Evolutionary conservation across 2,329 filamentous ascomycete genomes (phyloP), one percentile per base, ranked within the genome.

Genomic region (Kalaharituber pfeilii): DNA sequence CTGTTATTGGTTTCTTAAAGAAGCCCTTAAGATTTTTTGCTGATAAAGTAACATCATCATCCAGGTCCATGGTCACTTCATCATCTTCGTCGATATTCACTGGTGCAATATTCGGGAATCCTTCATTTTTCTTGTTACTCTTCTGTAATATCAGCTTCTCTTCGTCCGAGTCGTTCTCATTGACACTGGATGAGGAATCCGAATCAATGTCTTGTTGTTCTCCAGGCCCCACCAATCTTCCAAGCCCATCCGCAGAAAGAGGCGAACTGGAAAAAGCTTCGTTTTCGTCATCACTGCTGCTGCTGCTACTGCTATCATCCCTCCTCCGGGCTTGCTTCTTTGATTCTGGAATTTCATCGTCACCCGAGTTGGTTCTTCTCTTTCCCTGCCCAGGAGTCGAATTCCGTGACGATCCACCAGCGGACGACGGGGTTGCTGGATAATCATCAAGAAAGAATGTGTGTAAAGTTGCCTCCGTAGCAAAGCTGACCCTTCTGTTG

Each of bases 371-470:
- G 27, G 36, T 45, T 25, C 50, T 47, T 22, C 50, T 52, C 13
- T 51, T 52, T 9, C 58, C 49, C 57, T 59, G 5, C 51, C 72
- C 27, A 22, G 76, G 66, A 13, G 76, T 78, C 2, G 86, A 91
- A 52, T 81, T 79, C 58, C 84, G 77, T 62, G 86, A 74, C 11
- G 84, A 86, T 9, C 81, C 80, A 59, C 89, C 84, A 0, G 81
- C 83, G 0, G 84, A 83, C 5, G 80, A 82, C 9, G 79, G 81
- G 13, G 82, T 84, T 1, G 87, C 93, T 20, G 86, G 86, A 66
- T 95, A 84, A 65, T 96, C 89, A 45, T 95, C 79, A 54, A 91
- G 88, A 65, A 96, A 88, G 75, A 94, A 96, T 0, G 91, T 98
- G 67, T 98, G 91, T 30, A 98, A 75, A 2, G 91, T 98, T 11